Evolutionary conservation across 345 rosid species (phyloP).

Genomic region (Eucalyptus marginata): DNA sequence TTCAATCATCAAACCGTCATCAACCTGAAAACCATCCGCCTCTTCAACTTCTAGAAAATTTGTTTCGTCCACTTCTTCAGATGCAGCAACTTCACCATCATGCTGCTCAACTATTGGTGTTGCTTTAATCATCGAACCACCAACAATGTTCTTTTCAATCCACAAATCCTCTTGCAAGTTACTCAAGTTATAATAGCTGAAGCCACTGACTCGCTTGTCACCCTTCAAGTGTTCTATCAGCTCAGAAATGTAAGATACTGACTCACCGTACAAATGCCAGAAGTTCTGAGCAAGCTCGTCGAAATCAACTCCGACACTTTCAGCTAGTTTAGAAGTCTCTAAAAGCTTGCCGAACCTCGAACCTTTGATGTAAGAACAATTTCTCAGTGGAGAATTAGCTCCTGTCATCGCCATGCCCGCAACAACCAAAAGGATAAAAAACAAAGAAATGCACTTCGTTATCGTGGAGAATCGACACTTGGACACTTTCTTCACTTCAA

Average conservation of each 20-base stretch:
- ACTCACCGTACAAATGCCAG: constrained; percentile 15
- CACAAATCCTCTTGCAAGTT: constrained; percentile 12
- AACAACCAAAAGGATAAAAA: constrained; percentile 21
- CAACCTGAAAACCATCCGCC: not conserved
- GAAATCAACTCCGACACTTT: constrained; percentile 14
- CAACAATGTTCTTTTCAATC: not conserved
- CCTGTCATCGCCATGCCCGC: constrained; percentile 9
- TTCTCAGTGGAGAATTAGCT: constrained; percentile 11
- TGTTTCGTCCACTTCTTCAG: not conserved
- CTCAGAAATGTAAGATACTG: constrained; percentile 13
- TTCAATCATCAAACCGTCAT: not conserved
- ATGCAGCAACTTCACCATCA: not conserved
- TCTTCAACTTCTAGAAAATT: not conserved
- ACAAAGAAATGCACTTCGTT: constrained; percentile 24
- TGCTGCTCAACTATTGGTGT: not conserved
- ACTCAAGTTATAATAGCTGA: constrained; percentile 51
- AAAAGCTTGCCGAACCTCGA: constrained; percentile 11
- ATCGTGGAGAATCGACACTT: constrained; percentile 18
- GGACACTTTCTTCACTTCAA: constrained; percentile 7
- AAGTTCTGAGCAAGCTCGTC: constrained; percentile 17
- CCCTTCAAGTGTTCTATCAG: constrained; percentile 4
- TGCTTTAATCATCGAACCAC: not conserved
- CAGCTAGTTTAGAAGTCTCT: constrained; percentile 26
- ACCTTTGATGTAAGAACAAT: constrained; percentile 10
- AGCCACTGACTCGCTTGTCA: constrained; percentile 4